Base-by-base conservation (phyloP, 2,329 filamentous ascomycete species). In the Monascus ruber region DNA sequence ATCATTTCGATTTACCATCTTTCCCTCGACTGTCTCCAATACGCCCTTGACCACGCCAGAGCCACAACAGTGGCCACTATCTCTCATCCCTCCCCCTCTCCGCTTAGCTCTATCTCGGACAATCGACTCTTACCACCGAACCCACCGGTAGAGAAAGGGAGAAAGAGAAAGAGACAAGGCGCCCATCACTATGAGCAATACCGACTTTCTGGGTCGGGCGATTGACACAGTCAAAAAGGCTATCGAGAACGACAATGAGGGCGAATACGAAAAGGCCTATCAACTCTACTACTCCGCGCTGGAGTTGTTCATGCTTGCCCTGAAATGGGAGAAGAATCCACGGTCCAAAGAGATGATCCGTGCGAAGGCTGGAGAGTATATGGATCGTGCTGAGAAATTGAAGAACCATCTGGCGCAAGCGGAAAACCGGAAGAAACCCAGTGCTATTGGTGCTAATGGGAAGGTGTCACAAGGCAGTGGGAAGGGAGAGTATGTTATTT, bases 301-400 rank as follows among this genome's bases (percentile, higher is more conserved):
- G 52, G 89, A 98, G 68, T 79, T 96, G 42, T 98, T 96, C 73
- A 94, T 98, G 84, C 83, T 96, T 45, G 91, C 91, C 28, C 75
- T 98, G 44, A 98, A 98, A 73, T 98, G 89, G 89, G 91, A 98
- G 71, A 98, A 96, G 76, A 96, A 95, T 69, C 80, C 84, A 47
- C 89, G 88, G 54, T 88, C 86, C 47, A 96, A 96, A 72, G 87
- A 93, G 60, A 94, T 94, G 77, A 95, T 98, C 64, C 83, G 91
- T 52, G 79, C 84, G 53, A 96, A 96, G 71, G 87, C 88, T 17
- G 84, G 74, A 53, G 89, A 95, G 61, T 98, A 98, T 72, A 94
- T 98, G 83, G 89, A 95, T 66, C 85, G 91, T 46, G 91, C 91
- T 47, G 91, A 98, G 71, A 96, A 96, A 71, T 77, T 98, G 48